Evolutionary conservation across 305 asterid species (phyloP), one percentile per base, ranked within the genome.

Genomic region (Solanum hybrid): DNA sequence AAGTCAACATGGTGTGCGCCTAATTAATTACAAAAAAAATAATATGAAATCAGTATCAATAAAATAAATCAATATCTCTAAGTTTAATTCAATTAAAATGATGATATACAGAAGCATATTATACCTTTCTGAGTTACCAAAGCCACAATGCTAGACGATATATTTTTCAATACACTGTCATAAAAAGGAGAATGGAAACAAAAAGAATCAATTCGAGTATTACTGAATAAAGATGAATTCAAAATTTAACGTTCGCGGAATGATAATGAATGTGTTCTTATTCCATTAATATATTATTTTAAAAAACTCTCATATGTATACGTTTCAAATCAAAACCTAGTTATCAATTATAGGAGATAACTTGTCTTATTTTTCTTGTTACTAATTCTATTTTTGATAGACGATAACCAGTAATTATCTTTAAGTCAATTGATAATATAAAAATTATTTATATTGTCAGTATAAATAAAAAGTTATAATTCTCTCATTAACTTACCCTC

Each of bases 1-100:
- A 96, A 91, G 92, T 96, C 98, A 46, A 94, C 92, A 91, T 96
- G 98, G 92, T 95, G 98, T 61, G 98, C 98, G 42, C 98, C 97
- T 96, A 89, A 85, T 83, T 86, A 34, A 29, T 46, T 14, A n/a
- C 2, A 5, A 61, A 77, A 57, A 79, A 78, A 5, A 61, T 11
- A 24, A 71, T 18, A 31, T 51, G 22, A 81, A 26, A 40, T 12
- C 77, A 88, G 36, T 40, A 86, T 12, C 28, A 83, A 12, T 42
- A 73, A 37, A 35, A 20, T 76, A 12, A 14, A 35, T 46, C 33
- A 51, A 88, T 31, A 24, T 31, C 28, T 11, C 28, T 34, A 77
- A 16, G 1, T 34, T 7, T 39, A 40, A 81, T 26, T 81, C 69
- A 39, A 24, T 39, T 4, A 64, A 82, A 1, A 82, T 82, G 11